Evolutionary conservation across 768 basidiomycete species (phyloP).

Genomic region (Hortiboletus flavorubellus): DNA sequence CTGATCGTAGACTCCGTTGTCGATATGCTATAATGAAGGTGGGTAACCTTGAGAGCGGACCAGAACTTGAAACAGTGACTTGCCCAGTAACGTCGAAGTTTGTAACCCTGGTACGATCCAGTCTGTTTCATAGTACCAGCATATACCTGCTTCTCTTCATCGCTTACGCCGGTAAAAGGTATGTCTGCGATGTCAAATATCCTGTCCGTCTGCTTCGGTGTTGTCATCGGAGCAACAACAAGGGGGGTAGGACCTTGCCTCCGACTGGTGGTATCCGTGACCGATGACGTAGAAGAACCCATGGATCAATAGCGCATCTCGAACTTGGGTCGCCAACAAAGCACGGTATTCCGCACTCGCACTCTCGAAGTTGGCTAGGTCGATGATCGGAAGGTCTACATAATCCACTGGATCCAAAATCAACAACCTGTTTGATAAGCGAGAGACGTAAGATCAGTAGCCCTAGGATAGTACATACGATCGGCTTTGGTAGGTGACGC

Average conservation of each 20-base stretch:
- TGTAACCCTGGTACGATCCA: constrained; percentile 53
- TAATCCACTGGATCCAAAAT: constrained; percentile 38
- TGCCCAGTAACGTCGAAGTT: constrained; percentile 49
- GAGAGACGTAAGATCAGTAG: not conserved
- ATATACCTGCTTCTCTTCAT: constrained; percentile 43
- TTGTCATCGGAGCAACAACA: constrained; percentile 22
- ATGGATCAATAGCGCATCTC: constrained; percentile 43
- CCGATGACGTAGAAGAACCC: constrained; percentile 43
- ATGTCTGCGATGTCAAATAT: constrained; percentile 50
- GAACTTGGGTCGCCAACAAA: constrained; percentile 38
- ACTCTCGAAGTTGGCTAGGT: constrained; percentile 41
- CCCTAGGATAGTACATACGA: constrained; percentile 24
- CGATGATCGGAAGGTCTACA: constrained; percentile 53
- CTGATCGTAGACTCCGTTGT: constrained; percentile 60
- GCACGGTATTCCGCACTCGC: constrained; percentile 32
- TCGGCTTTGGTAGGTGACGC: constrained; percentile 34
- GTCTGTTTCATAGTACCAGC: constrained; percentile 40
- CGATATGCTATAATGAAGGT: constrained; percentile 45
- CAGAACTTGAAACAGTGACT: not conserved
- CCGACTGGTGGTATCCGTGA: constrained; percentile 38
- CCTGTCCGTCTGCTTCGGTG: constrained; percentile 38
- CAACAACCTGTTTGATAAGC: not conserved
- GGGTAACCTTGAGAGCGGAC: not conserved
- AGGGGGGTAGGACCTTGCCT: constrained; percentile 20
- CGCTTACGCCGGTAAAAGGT: constrained; percentile 39